Evolutionary conservation across 805 yeast genomes (phyloP), one percentile per base, ranked within the genome.

Genomic region (Priceomyces haplophilus): DNA sequence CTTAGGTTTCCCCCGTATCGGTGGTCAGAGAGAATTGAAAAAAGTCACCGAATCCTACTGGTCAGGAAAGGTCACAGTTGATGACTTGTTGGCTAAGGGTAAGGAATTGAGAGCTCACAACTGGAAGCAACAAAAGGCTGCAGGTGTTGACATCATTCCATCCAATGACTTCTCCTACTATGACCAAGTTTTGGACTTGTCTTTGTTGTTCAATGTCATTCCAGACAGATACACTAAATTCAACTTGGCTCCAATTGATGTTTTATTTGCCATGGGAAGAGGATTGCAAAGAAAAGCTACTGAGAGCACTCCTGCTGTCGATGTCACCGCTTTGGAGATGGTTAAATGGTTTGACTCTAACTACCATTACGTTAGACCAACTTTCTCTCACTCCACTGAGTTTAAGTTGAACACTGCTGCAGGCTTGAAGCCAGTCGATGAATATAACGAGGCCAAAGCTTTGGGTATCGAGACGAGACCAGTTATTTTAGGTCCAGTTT

Each of bases 361-460:
- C 88, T 93, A 93, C 88, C 99, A 93, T 76, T 93, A 93, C 72
- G 98, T 93, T 64, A 88, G 99, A 80, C 99, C 99, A 73, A 93
- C 99, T 56, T 90, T 93, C 80, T 86, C 96, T 44, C 83, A 89
- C 79, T 79, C 88, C 57, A 91, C 97, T 53, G 83, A 83, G 64
- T 93, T 93, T 87, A 90, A 93, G 79, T 85, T 93, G 72, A 88
- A 85, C 73, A 43, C 64, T 41, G 64, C 58, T 38, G 71, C 68
- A 44, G 95, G 96, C 64, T 76, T 83, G 62, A 93, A 93, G 80
- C 98, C 99, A 63, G 93, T 93, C 60, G 96, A 84, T 63, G 97
- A 93, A 80, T 93, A 76, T 79, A 82, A 87, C 67, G 99, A 93
- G 83, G 99, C 99, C 62, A 93, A 93, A 83, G 95, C 73, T 50